phyloP scores from a whole-genome alignment of 176 grass and related monocot species.

The barley (Hordeum vulgare) region DNA sequence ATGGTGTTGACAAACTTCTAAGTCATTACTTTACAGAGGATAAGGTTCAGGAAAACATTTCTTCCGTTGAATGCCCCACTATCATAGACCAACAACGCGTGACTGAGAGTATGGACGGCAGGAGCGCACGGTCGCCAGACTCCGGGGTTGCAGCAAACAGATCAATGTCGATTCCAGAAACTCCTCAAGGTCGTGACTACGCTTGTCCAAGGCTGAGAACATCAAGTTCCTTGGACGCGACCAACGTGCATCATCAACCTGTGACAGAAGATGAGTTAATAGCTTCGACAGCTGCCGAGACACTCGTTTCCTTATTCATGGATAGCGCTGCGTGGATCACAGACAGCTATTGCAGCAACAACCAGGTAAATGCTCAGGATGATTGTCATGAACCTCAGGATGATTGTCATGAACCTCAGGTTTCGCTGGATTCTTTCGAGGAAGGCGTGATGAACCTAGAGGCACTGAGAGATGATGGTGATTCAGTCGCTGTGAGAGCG shows the following conservation, averaged over 20 bases:
- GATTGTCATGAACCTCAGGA: neutral
- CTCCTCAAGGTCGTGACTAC: slow-evolving; percentile 19
- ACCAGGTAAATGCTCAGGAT: slow-evolving; percentile 8
- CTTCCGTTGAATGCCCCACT: slow-evolving; percentile 8
- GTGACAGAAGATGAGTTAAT: slow-evolving; percentile 8
- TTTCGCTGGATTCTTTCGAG: slow-evolving; percentile 63
- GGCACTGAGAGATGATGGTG: slow-evolving; percentile 56
- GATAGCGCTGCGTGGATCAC: slow-evolving; percentile 10
- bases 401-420: slow-evolving; percentile 16
- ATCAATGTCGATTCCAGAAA: slow-evolving; percentile 3
- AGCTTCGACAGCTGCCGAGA: slow-evolving; percentile 51
- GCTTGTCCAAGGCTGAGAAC: neutral
- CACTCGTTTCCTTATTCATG: slow-evolving; percentile 59
- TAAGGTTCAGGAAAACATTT: neutral
- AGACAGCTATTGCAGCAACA: neutral
- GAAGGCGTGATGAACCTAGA: slow-evolving; percentile 48
- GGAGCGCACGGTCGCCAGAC: neutral
- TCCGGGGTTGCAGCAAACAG: slow-evolving; percentile 6
- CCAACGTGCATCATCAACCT: slow-evolving; percentile 16
- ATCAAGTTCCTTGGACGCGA: neutral
- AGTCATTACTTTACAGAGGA: slow-evolving; percentile 19
- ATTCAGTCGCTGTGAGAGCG: slow-evolving; percentile 26
- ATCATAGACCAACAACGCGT: neutral
- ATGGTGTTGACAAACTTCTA: slow-evolving; percentile 44
- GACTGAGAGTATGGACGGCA: slow-evolving; percentile 3